Base-by-base conservation (phyloP, 139 green algal species). In the Chlorella sp. region DNA sequence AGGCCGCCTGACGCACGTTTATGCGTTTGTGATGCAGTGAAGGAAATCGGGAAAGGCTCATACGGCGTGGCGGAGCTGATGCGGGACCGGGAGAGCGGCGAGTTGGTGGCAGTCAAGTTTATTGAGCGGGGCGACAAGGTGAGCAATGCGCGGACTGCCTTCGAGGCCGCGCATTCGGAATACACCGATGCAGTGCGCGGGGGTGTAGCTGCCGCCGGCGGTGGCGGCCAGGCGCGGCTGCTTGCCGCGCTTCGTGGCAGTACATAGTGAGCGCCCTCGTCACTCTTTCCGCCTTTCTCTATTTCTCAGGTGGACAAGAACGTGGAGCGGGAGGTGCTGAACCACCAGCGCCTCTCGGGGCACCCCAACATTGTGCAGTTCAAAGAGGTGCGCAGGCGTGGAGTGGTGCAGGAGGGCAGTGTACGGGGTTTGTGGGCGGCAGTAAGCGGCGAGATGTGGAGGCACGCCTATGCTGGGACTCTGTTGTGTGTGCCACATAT, bases 351-450 rank as follows among this genome's bases (percentile, higher is more conserved):
- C 84, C 92, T 99, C 42, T 95, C 94, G 15, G 89, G 89, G 24
- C 98, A 99, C 89, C 97, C 97, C 36, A 99, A 99, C 91, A 99
- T 99, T 86, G 95, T 99, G 19, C 89, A 91, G 12, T 99, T 99
- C 94, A 96, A 96, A 48, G 97, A 99, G 94, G 97, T 97, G 68
- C 18, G 91, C 7, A 57, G 48, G 48, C 48, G n/a, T n/a, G 48
- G 48, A 16, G 48, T 9, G 48, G 48, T 57, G 48, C 7, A 57
- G 48, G 48, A n/a, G 48, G 48, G 48, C n/a, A n/a, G 5, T 57
- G 48, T 9, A 57, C 9, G 48, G 48, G 48, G 9, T 16, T 5
- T 5, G 48, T 16, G 9, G 48, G 48, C 48, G 48, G 48, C 26
- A 30, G 34, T 26, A 37, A 15, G 3, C 75, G 11, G 32, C 11